A percentile compares a stretch with the other conserved stretches of the same genome.
Conservation (phyloP, 495 filamentous ascomycete species). For the Ramalina peruviana region DNA sequence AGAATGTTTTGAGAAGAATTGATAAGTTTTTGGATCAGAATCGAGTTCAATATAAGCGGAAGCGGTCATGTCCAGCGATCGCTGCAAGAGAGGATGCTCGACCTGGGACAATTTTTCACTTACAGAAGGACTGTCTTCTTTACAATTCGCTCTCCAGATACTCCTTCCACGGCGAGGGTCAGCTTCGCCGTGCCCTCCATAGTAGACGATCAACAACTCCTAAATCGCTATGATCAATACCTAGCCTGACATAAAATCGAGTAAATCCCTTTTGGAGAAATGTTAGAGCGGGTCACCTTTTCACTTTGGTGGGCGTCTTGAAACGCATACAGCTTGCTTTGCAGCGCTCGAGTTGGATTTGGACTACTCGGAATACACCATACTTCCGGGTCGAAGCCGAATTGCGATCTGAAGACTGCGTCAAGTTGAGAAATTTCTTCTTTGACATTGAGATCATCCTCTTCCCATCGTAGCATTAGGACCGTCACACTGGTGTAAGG, state of each 20-base stretch:
- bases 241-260: too few species aligned
- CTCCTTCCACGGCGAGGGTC: constrained; percentile 4
- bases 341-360: constrained; percentile 1
- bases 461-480: constrained; percentile 4
- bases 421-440: neutral
- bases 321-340: constrained; percentile 5
- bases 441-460: constrained; percentile 7
- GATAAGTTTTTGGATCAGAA: too few species aligned
- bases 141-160: constrained; percentile 7
- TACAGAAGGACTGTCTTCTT: neutral
- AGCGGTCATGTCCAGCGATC: neutral
- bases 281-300: too few species aligned
- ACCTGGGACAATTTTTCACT: too few species aligned
- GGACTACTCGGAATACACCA: constrained; percentile 2
- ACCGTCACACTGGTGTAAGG: constrained; percentile 6
- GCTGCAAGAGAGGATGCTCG: too few species aligned
- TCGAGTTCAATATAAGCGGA: neutral
- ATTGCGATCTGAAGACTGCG: neutral
- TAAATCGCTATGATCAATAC: neutral
- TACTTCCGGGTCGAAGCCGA: constrained; percentile 1
- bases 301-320: constrained; percentile 4
- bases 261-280: too few species aligned
- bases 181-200: constrained; percentile 4
- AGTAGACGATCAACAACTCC: constrained; percentile 10
- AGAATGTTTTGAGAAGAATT: too few species aligned